A percentile compares a stretch with the other conserved stretches of the same genome.
Conservation (phyloP, 805 yeast genomes). For the Saturnispora mendoncae region DNA sequence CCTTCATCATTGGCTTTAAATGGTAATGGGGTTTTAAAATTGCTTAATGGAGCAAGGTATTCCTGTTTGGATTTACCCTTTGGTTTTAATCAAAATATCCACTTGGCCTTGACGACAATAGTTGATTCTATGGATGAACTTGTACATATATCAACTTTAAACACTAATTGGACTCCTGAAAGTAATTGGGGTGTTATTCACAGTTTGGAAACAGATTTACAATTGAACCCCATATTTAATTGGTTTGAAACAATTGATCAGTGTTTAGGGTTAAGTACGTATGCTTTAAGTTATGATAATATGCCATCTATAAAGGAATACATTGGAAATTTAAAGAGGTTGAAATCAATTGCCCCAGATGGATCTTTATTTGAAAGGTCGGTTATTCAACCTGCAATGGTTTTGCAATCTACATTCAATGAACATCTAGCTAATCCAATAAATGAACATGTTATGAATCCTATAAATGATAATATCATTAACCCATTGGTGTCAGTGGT, state of each 20-base stretch:
- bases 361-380: conserved; percentile 25
- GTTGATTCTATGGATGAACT: conserved; percentile 10
- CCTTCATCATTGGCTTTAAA: conserved; percentile 19
- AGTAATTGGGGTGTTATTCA: conserved; percentile 28
- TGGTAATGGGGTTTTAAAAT: conserved; percentile 30
- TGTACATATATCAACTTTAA: conserved; percentile 20
- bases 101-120: conserved; percentile 15
- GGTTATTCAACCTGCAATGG: conserved; percentile 19
- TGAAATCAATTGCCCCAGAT: conserved; percentile 16
- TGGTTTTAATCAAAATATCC: conserved; percentile 25
- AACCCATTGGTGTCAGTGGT: neutral
- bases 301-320: conserved; percentile 21
- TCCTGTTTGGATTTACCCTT: conserved; percentile 25
- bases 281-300: conserved; percentile 20
- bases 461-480: neutral
- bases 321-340: conserved; percentile 14
- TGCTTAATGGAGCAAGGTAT: conserved; percentile 23
- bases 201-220: conserved; percentile 9
- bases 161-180: conserved; percentile 26
- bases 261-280: conserved; percentile 23
- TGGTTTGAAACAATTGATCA: conserved; percentile 23
- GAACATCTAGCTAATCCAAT: conserved; percentile 26
- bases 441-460: conserved; percentile 15
- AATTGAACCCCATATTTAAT: conserved; percentile 9
- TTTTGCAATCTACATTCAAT: conserved; percentile 23